A percentile compares a stretch with the other conserved stretches of the same genome.
Conservation (phyloP, 1,284 basidiomycete species). For the Apiotrichum veenhuisii region DNA sequence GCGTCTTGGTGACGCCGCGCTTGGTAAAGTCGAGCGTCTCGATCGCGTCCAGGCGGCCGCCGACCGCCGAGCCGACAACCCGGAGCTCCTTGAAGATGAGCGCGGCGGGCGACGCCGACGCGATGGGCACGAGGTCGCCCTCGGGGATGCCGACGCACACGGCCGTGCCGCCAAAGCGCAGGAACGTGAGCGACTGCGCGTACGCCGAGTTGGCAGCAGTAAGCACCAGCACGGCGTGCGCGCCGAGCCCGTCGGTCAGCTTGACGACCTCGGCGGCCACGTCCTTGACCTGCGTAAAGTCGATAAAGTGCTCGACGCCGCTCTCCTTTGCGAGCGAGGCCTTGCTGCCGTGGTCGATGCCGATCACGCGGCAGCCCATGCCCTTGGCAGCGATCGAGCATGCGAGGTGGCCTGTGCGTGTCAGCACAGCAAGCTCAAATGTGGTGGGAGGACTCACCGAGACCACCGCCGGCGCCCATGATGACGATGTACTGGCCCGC, state of each 20-base stretch:
- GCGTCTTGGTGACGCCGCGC: constrained; percentile 9
- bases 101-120: constrained; percentile 1
- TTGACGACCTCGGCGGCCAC: constrained; percentile 7
- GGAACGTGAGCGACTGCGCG: constrained; percentile 64
- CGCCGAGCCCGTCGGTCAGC: constrained; percentile 61
- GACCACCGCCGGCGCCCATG: constrained; percentile 52
- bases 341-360: constrained; percentile 46
- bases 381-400: constrained; percentile 47
- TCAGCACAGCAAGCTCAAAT: too few species aligned
- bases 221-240: constrained; percentile 69
- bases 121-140: constrained; percentile 18
- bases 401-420: constrained; percentile 51
- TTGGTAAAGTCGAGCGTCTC: constrained; percentile 19
- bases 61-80: constrained; percentile 12
- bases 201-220: constrained; percentile 57
- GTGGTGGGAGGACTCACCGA: constrained; percentile 16
- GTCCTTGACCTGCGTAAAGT: constrained; percentile 58
- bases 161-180: constrained; percentile 60
- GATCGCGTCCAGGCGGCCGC: constrained; percentile 11
- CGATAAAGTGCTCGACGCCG: constrained; percentile 74
- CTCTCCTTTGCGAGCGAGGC: constrained; percentile 61
- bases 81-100: constrained; percentile 15
- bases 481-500: constrained; percentile 76
- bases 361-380: constrained; percentile 12
- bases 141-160: constrained; percentile 72